Percentiles rank a stretch among this genome's conserved stretches.
phyloP scores from a whole-genome alignment of 2,329 filamentous ascomycete species.

The Xylaria arbuscula region DNA sequence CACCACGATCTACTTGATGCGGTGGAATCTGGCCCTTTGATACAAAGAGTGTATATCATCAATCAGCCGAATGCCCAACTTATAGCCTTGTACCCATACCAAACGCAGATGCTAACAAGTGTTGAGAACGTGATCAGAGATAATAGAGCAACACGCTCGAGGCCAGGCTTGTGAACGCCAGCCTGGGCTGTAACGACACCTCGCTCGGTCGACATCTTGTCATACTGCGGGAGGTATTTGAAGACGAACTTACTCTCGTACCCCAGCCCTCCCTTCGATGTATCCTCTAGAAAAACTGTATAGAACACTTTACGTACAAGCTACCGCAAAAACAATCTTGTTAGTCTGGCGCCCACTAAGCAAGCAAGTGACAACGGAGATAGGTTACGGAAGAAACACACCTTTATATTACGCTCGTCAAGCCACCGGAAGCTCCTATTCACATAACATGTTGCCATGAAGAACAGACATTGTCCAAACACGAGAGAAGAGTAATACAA shows the following conservation, averaged over 20 bases:
- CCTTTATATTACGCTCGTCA: constrained; percentile 62
- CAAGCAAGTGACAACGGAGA: neutral
- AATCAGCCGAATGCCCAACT: constrained; percentile 12
- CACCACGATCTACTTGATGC: neutral
- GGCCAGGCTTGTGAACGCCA: constrained; percentile 47
- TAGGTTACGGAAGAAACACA: constrained; percentile 42
- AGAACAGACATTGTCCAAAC: constrained; percentile 73
- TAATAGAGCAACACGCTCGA: constrained; percentile 48
- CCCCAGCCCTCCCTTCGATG: constrained; percentile 68
- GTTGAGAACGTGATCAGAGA: constrained; percentile 39
- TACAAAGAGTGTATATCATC: neutral
- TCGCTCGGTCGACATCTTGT: constrained; percentile 52
- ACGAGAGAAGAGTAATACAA: constrained; percentile 70
- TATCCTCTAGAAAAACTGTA: constrained; percentile 70
- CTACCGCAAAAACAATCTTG: constrained; percentile 32
- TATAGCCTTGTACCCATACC: constrained; percentile 34
- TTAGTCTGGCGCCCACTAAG: neutral
- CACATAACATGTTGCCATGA: constrained; percentile 65
- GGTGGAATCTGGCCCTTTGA: neutral
- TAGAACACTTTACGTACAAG: constrained; percentile 67
- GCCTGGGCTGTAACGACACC: constrained; percentile 46
- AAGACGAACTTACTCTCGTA: constrained; percentile 74
- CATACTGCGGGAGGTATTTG: constrained; percentile 70
- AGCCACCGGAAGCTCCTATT: constrained; percentile 53
- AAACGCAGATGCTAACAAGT: constrained; percentile 31